phyloP scores from a whole-genome alignment of 352 stramenopile species.

The Thalassiosira ordinaria region DNA sequence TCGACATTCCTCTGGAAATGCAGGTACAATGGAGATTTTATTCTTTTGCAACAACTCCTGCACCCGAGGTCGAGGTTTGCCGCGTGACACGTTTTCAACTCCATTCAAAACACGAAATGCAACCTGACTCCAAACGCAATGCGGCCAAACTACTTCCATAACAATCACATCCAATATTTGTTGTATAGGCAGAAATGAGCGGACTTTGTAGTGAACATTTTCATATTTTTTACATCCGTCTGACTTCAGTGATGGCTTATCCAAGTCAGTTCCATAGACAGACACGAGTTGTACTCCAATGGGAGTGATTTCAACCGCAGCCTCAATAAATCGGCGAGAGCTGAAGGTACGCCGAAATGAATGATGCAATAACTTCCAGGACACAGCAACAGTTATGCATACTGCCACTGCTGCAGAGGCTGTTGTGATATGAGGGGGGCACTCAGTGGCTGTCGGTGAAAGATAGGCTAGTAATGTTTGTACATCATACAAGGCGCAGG shows the following conservation, averaged over 20 bases:
- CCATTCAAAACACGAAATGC: conserved; percentile 43
- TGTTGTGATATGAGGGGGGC: neutral
- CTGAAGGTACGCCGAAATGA: neutral
- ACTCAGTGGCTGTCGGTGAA: neutral
- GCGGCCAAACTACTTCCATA: conserved; percentile 55
- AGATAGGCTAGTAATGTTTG: neutral
- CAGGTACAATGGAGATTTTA: conserved; percentile 43
- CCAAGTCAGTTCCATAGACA: conserved; percentile 6
- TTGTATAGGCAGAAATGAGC: conserved; percentile 34
- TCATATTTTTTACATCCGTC: neutral
- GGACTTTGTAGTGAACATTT: conserved; percentile 4
- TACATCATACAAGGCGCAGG: neutral
- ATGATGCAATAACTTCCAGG: neutral
- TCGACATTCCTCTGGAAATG: conserved; percentile 42
- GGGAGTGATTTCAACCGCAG: conserved; percentile 39
- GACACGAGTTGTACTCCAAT: conserved; percentile 45
- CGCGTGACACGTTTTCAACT: neutral
- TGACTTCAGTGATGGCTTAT: neutral
- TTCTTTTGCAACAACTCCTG: conserved; percentile 26
- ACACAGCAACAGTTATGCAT: neutral
- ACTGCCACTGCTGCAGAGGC: neutral
- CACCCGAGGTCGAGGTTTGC: neutral
- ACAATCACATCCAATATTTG: conserved; percentile 54
- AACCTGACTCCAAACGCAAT: conserved; percentile 54
- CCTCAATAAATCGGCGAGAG: conserved; percentile 13